Evolutionary conservation across 2,329 filamentous ascomycete genomes (phyloP), one percentile per base, ranked within the genome.

Genomic region (Trichophyton equinum): DNA sequence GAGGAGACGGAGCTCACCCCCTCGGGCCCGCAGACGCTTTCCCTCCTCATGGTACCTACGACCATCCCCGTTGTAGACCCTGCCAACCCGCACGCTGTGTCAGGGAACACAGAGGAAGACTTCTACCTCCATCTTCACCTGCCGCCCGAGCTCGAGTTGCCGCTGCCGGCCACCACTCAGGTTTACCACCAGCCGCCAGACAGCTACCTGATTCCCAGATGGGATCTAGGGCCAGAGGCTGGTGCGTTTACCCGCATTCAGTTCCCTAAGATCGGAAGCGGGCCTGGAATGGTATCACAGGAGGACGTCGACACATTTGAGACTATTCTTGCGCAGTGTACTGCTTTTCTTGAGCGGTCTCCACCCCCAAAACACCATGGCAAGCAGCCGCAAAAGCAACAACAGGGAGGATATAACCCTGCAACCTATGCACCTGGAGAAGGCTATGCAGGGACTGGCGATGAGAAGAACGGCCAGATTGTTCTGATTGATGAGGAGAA

Each of bases 321-420:
- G 78, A 96, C 92, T 2, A 97, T 97, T 65, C 81, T 97, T 58
- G 92, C 92, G n/a, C 91, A 97, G 75, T 97, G 92, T 74, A 97
- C 92, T 1, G 89, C 92, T 1, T 97, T 99, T 73, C 82, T 96
- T 3, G 92, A 97, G 74, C 85, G 91, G 51, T 86, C 89, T 8
- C 79, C 85, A 46, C 84, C 88, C 5, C 85, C 79, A 4, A 72
- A 74, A 60, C 66, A 70, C 57, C 40, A 42, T 9, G 4, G 22
- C 6, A 33, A 55, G 15, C 25, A 55, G 15, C 51, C 33, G n/a
- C 66, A 72, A 38, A 38, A 38, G 33, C 25, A 55, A 7, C 51
- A 55, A 13, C 66, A 72, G 62, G 68, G 72, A 36, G 66, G 72
- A 0, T 97, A 97, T 74, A 91, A 96, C 70, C 92, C 92, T 0